These are phyloP conservation scores for Diaporthe nobilis DNA, from an alignment of 2,329 filamentous ascomycete genomes.

Conservation along the genomic window DNA sequence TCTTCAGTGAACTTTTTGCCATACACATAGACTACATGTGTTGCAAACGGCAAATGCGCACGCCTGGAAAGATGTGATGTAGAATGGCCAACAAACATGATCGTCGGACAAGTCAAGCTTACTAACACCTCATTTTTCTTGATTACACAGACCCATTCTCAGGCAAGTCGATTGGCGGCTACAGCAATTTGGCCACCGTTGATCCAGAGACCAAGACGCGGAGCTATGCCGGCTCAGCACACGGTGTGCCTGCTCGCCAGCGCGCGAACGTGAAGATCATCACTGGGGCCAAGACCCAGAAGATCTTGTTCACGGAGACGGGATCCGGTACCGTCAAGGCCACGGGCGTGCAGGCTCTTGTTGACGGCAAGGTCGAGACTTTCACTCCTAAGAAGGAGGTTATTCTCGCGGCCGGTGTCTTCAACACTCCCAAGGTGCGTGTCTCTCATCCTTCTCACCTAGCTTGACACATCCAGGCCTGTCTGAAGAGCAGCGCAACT, in stretches of 20 bases:
- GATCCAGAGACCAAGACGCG: conserved; percentile 44
- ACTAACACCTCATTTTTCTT: not conserved
- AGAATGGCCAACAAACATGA: not conserved
- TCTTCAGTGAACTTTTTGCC: not conserved
- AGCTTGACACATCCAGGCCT: rapidly evolving
- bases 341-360: conserved; percentile 39
- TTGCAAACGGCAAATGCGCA: not conserved
- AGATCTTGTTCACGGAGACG: conserved; percentile 39
- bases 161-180: conserved; percentile 45
- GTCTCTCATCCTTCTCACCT: not conserved
- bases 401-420: conserved; percentile 43
- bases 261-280: conserved; percentile 43
- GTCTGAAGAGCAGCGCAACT: not conserved
- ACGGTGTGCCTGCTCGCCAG: conserved; percentile 40
- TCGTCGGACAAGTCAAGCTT: not conserved
- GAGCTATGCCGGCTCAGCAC: conserved; percentile 44
- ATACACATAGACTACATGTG: not conserved
- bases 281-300: conserved; percentile 39
- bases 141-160: conserved; percentile 44
- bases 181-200: conserved; percentile 44
- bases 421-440: conserved; percentile 43
- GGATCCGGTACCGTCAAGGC: conserved; percentile 34
- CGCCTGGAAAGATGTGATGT: not conserved
- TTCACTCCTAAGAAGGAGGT: conserved; percentile 41
- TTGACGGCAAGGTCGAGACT: conserved; percentile 41